Conservation (phyloP, 768 basidiomycete genomes). For the Suillus subaureus region DNA sequence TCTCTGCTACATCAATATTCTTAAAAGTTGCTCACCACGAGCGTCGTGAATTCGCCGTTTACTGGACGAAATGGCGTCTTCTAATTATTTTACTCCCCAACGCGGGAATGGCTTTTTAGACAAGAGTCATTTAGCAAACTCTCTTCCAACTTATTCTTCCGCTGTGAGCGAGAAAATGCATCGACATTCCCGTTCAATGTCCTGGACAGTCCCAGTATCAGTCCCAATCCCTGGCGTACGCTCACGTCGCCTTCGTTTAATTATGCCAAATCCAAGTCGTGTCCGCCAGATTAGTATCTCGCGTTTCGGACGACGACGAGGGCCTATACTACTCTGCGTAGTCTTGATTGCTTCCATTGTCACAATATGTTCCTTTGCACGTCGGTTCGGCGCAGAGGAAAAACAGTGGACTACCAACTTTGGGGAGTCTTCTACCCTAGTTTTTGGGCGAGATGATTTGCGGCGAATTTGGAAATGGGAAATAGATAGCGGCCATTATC, state of each 20-base stretch:
- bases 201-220: constrained; percentile 63
- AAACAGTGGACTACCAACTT: constrained; percentile 66
- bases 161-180: constrained; percentile 69
- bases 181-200: constrained; percentile 43
- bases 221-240: constrained; percentile 62
- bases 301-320: constrained; percentile 61
- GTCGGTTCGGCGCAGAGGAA: constrained; percentile 60
- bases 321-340: constrained; percentile 53
- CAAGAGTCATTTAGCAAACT: constrained; percentile 44
- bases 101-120: constrained; percentile 50
- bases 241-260: constrained; percentile 56
- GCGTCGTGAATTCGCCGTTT: constrained; percentile 19
- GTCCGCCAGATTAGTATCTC: constrained; percentile 57
- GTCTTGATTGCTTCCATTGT: constrained; percentile 51
- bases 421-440: constrained; percentile 68
- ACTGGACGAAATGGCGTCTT: constrained; percentile 42
- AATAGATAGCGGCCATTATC: constrained; percentile 90
- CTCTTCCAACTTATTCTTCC: constrained; percentile 52
- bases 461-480: constrained; percentile 97
- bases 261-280: constrained; percentile 61
- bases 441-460: constrained; percentile 76
- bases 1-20: constrained; percentile 10
- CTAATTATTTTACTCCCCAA: constrained; percentile 49
- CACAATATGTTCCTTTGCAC: constrained; percentile 59
- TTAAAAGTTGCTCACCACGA: constrained; percentile 22